Base-by-base conservation (phyloP, 2,329 filamentous ascomycete species). In the Ilyonectria mors-panacis region DNA sequence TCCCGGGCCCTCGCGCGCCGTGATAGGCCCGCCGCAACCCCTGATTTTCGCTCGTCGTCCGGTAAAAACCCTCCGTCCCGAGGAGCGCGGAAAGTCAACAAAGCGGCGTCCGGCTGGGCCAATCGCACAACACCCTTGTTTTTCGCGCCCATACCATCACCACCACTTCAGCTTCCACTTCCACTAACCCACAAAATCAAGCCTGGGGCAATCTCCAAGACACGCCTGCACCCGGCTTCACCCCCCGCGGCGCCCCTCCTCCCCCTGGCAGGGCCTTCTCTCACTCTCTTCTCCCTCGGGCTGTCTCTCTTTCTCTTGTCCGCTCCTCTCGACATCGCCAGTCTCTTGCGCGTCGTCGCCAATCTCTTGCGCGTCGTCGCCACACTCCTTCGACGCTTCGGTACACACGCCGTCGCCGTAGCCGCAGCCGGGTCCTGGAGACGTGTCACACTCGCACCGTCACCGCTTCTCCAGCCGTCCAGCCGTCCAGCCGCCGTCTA, bases 111-210 rank as follows among this genome's bases (percentile, higher is more conserved):
- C 47, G 44, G n/a, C 59, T 59, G 57, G 61, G 65, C 73, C 73
- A 75, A 75, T 75, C 61, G 73, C 48, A 75, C 70, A 74, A 75
- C 71, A 75, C 73, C 58, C 51, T 66, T 66, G 71, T 69, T 75
- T 74, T 75, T 67, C 67, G 61, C 30, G 50, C 26, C 54, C 58
- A 70, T 73, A 21, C 63, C 68, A 70, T 37, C 33, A 56, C 45
- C n/a, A 30, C 26, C 26, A 45, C 23, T 35, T 15, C 57, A 47
- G 19, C 35, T 47, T 61, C 30, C 30, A 48, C 56, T 23, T 53
- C 50, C 48, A 19, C 44, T 15, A 54, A 58, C 51, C 63, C 68
- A 66, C 69, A 59, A 64, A 58, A 61, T 59, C 64, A 23, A 37
- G 35, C 57, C 53, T 56, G 58, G 50, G 63, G 51, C 44, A 63